Percentiles rank a stretch among this genome's conserved stretches.
These are phyloP conservation scores for Decorospora gaudefroyi DNA, from an alignment of 2,329 filamentous ascomycete species.

Conservation along the genomic window DNA sequence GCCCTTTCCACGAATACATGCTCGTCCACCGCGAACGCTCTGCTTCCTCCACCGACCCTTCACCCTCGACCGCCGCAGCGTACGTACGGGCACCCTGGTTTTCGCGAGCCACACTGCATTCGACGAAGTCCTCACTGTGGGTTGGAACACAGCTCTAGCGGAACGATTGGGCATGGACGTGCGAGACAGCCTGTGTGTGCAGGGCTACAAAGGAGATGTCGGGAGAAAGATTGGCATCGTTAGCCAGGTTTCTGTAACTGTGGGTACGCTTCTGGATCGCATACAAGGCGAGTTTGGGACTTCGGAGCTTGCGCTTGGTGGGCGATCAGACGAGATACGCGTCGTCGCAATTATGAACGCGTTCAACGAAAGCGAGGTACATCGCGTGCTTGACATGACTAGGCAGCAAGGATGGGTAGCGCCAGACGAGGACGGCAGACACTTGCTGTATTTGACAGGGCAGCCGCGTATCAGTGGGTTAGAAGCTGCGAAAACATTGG, in stretches of 20 bases:
- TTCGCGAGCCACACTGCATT: conserved; percentile 47
- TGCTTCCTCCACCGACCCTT: conserved; percentile 45
- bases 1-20: not conserved
- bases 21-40: conserved; percentile 33
- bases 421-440: conserved; percentile 26
- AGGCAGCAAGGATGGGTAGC: conserved; percentile 31
- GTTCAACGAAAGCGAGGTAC: conserved; percentile 46
- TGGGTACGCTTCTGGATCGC: conserved; percentile 19
- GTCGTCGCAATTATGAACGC: conserved; percentile 50
- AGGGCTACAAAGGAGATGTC: conserved; percentile 49
- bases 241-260: conserved; percentile 22
- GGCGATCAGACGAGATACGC: conserved; percentile 28
- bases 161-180: conserved; percentile 38
- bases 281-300: conserved; percentile 37
- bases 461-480: conserved; percentile 43
- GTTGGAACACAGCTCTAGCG: conserved; percentile 46
- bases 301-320: conserved; percentile 32
- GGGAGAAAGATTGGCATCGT: conserved; percentile 48
- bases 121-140: conserved; percentile 48
- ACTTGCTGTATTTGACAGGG: conserved; percentile 49
- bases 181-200: conserved; percentile 36
- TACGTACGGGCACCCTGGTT: conserved; percentile 37
- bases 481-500: conserved; percentile 36
- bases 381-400: conserved; percentile 40
- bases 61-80: conserved; percentile 34